Evolutionary conservation across 495 filamentous ascomycete species (phyloP).

Genomic region (Tetracladium setigerum): DNA sequence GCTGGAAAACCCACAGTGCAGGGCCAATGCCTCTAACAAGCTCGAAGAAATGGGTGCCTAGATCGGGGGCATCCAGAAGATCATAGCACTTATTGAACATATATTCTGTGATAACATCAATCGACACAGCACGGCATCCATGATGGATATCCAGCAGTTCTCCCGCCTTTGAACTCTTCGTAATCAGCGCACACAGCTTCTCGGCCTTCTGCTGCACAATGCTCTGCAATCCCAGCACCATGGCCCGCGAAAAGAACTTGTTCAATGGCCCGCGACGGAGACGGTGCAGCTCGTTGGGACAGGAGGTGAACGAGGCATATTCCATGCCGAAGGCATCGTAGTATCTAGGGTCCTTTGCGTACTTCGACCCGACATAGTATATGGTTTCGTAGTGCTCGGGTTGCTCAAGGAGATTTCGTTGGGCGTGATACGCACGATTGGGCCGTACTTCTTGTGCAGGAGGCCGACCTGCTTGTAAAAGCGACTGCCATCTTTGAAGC

Average conservation of each 20-base stretch:
- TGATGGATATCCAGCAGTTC: constrained; percentile 23
- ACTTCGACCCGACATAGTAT: constrained; percentile 24
- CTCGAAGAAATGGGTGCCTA: constrained; percentile 18
- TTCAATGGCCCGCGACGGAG: constrained; percentile 29
- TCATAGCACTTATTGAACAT: constrained; percentile 27
- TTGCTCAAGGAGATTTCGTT: constrained; percentile 39
- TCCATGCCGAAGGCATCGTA: constrained; percentile 2
- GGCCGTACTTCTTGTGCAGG: constrained; percentile 20
- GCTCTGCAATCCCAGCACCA: constrained; percentile 23
- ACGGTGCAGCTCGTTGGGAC: constrained; percentile 34
- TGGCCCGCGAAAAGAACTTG: constrained; percentile 35
- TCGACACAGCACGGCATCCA: constrained; percentile 27
- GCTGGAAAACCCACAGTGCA: constrained; percentile 7
- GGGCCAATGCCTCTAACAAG: constrained; percentile 17
- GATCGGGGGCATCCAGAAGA: constrained; percentile 16
- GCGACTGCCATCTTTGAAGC: not conserved
- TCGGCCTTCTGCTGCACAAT: constrained; percentile 20
- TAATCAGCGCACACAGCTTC: constrained; percentile 13
- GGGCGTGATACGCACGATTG: constrained; percentile 51
- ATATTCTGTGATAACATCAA: constrained; percentile 39
- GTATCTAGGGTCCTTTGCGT: constrained; percentile 9
- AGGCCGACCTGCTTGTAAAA: constrained; percentile 8
- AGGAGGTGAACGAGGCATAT: constrained; percentile 34
- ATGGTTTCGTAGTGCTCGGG: constrained; percentile 31
- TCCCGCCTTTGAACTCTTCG: constrained; percentile 6